phyloP scores from a whole-genome alignment of 306 rosid genomes.

The Prinsepia uniflora region DNA sequence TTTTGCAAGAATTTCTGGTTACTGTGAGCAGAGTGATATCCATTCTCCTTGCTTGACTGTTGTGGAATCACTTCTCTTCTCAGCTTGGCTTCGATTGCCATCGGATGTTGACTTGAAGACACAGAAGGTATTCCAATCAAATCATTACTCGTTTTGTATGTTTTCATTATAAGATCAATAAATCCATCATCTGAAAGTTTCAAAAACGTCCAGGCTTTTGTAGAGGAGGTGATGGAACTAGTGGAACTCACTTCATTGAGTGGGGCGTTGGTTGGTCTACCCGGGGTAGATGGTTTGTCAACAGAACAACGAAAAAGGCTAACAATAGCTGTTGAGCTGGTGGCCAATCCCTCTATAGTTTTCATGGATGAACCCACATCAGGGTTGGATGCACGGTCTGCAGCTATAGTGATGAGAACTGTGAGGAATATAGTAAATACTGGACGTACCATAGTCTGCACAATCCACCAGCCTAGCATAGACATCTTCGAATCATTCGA shows the following conservation, averaged over 20 bases:
- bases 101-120: slow-evolving; percentile 73
- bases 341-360: slow-evolving; percentile 87
- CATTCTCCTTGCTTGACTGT: slow-evolving; percentile 95
- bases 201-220: slow-evolving; percentile 61
- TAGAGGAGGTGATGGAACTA: slow-evolving; percentile 95
- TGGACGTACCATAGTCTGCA: slow-evolving; percentile 96
- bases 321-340: slow-evolving; percentile 94
- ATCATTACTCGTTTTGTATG: slow-evolving; percentile 10
- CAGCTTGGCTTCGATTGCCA: slow-evolving; percentile 92
- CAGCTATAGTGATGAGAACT: slow-evolving; percentile 99
- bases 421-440: slow-evolving; percentile 96
- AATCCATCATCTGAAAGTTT: slow-evolving; percentile 22
- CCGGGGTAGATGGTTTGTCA: slow-evolving; percentile 89
- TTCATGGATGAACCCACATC: slow-evolving; percentile 99
- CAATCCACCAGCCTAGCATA: slow-evolving; percentile 97
- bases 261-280: slow-evolving; percentile 88
- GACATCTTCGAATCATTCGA: slow-evolving; percentile 99
- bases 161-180: slow-evolving; percentile 11
- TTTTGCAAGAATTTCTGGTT: slow-evolving; percentile 95
- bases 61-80: slow-evolving; percentile 80
- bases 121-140: slow-evolving; percentile 53
- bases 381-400: slow-evolving; percentile 94
- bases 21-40: slow-evolving; percentile 94
- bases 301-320: slow-evolving; percentile 92
- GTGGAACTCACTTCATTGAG: slow-evolving; percentile 83